Evolutionary conservation across 768 basidiomycete genomes (phyloP).

Genomic region (Phylloporus arenicola): DNA sequence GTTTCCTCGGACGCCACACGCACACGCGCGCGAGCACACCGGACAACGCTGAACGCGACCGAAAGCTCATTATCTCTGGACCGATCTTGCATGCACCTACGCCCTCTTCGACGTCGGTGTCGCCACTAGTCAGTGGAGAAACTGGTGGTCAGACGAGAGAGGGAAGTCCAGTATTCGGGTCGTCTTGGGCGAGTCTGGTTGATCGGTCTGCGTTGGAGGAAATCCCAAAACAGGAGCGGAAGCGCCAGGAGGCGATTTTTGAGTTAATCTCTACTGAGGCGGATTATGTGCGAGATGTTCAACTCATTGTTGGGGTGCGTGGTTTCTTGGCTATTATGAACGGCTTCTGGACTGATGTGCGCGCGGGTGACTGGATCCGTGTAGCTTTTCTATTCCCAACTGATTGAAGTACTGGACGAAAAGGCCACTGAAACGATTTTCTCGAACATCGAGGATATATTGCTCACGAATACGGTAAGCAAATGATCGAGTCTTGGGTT

Average conservation of each 20-base stretch:
- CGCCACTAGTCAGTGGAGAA: not conserved
- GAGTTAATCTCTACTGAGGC: slow-evolving; percentile 90
- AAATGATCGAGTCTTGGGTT: not conserved
- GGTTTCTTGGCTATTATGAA: slow-evolving; percentile 1
- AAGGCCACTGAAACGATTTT: slow-evolving; percentile 83
- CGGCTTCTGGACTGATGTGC: not conserved
- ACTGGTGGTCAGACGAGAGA: slow-evolving; percentile 31
- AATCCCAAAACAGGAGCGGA: slow-evolving; percentile 72
- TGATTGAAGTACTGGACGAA: slow-evolving; percentile 65
- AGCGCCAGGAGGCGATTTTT: slow-evolving; percentile 92
- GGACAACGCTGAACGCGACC: slow-evolving; percentile 38
- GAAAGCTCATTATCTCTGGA: slow-evolving; percentile 57
- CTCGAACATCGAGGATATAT: slow-evolving; percentile 89
- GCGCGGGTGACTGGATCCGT: not conserved
- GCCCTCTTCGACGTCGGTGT: slow-evolving; percentile 8
- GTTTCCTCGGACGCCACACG: slow-evolving; percentile 52
- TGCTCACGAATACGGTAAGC: slow-evolving; percentile 80
- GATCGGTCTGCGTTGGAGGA: slow-evolving; percentile 79
- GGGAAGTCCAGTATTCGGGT: slow-evolving; percentile 52
- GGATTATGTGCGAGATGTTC: slow-evolving; percentile 86
- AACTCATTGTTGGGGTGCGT: slow-evolving; percentile 83
- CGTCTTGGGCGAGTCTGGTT: slow-evolving; percentile 93
- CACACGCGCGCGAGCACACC: slow-evolving; percentile 43
- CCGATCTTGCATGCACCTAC: slow-evolving; percentile 45
- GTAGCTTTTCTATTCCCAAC: slow-evolving; percentile 80